These are phyloP conservation scores for Sarocladium oryzae DNA, from an alignment of 2,329 filamentous ascomycete species.

Conservation along the genomic window DNA sequence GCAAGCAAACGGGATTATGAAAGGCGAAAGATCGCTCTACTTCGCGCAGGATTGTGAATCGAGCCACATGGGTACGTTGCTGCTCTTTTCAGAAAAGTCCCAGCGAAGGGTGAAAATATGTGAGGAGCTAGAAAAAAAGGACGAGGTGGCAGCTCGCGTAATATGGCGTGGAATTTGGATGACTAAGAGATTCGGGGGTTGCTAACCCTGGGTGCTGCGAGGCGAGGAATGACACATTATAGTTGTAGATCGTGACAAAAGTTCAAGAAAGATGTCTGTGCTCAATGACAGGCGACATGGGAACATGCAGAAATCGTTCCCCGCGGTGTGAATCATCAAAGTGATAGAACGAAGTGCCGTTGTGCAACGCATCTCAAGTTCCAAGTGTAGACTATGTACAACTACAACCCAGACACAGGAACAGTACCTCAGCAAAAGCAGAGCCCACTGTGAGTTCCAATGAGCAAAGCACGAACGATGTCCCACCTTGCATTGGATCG, in stretches of 20 bases:
- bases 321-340: too few relatives aligned
- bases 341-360: background rate
- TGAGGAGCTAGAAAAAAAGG: conserved; percentile 8
- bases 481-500: background rate
- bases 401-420: too few relatives aligned
- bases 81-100: conserved; percentile 28
- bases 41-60: conserved; percentile 42
- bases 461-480: background rate
- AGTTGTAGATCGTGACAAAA: too few relatives aligned
- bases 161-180: background rate
- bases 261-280: too few relatives aligned
- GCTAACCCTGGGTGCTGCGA: background rate
- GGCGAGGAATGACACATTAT: background rate
- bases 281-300: too few relatives aligned
- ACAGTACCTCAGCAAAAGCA: background rate
- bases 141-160: background rate
- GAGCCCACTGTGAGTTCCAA: background rate
- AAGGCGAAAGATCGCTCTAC: conserved; percentile 46
- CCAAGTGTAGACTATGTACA: too few relatives aligned
- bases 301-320: too few relatives aligned
- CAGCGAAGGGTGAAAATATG: conserved; percentile 26
- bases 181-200: conserved; percentile 13
- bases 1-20: conserved; percentile 55
- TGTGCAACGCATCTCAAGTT: background rate
- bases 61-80: conserved; percentile 25